A percentile compares a stretch with the other conserved stretches of the same genome.
phyloP scores from a whole-genome alignment of 257 asterid genomes.

The Solanum ossicruentum region DNA sequence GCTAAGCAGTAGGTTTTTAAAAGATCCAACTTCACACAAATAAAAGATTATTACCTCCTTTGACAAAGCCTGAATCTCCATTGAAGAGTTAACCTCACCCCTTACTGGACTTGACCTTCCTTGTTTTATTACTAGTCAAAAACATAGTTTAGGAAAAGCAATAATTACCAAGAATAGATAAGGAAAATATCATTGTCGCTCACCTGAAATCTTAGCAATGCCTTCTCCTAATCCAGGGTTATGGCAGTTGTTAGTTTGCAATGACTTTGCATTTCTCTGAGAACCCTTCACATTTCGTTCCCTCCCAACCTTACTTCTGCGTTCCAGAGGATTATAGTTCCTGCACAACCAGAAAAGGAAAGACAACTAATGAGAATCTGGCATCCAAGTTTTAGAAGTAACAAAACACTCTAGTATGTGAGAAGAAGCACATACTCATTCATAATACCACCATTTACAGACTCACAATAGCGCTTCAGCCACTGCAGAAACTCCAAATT shows the following conservation, averaged over 20 bases:
- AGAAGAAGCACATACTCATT: constrained; percentile 42
- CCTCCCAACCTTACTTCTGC: constrained; percentile 74
- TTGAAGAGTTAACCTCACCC: constrained; percentile 17
- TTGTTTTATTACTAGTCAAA: constrained; percentile 33
- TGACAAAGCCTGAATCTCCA: constrained; percentile 40
- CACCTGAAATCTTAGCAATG: constrained; percentile 31
- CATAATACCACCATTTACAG: constrained; percentile 75
- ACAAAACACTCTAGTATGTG: neutral
- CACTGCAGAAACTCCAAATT: constrained; percentile 94
- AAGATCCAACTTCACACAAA: neutral
- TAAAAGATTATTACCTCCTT: constrained; percentile 43
- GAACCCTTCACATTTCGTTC: constrained; percentile 42
- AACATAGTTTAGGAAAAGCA: neutral
- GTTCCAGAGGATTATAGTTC: constrained; percentile 77
- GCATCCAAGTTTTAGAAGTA: neutral
- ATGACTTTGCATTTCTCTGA: constrained; percentile 53
- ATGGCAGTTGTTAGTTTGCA: constrained; percentile 46
- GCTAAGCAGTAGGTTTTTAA: neutral
- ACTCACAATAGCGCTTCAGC: constrained; percentile 90
- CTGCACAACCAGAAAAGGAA: constrained; percentile 21
- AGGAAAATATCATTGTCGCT: neutral
- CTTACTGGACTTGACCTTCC: constrained; percentile 23
- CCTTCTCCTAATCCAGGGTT: constrained; percentile 34
- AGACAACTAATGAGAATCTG: neutral
- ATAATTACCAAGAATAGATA: neutral